Evolutionary conservation across 176 grass and related monocot genomes (phyloP), one percentile per base, ranked within the genome.

Genomic region (Canna indica): DNA sequence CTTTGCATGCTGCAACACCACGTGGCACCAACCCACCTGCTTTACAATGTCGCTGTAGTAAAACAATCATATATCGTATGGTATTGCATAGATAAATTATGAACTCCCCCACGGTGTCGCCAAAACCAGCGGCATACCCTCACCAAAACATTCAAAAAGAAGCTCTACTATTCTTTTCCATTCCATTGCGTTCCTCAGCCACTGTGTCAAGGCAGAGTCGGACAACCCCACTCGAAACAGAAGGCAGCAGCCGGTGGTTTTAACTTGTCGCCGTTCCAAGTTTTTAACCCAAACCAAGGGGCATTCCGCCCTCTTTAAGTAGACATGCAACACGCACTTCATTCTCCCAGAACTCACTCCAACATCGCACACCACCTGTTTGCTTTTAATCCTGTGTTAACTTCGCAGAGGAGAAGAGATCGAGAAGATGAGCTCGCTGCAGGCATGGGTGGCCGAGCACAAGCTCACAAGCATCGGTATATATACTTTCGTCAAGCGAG

Each of bases 381-480:
- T 11, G 25, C 20, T 8, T 11, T 7, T 25, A 26, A 22, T 1
- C 0, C 53, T 4, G 8, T 22, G 22, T n/a, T 22, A 27, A n/a
- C 26, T 22, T 27, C 1, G 11, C 8, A 27, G 9, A 20, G 20
- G 20, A 18, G 20, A 50, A 18, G 20, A 45, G 24, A 64, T 16
- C n/a, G 14, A 59, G 32, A 20, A 36, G 57, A 84, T 84, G 76
- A 78, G 74, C 27, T 83, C 82, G 36, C 54, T 87, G 44, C 87
- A 95, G 83, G 57, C 85, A 2, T 96, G 88, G 88, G 69, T 84
- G 57, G 75, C 77, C 20, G 83, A 96, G 7, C 91, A 96, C 88
- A 96, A 91, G 88, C 85, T 96, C 69, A 16, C 88, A 36, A 65
- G 62, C 62, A 65, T 65, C 6, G 62, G 62, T 65, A n/a, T 2